These are phyloP conservation scores for Coccomyxa subellipsoidea DNA, from an alignment of 163 green algal species.

Conservation along the genomic window DNA sequence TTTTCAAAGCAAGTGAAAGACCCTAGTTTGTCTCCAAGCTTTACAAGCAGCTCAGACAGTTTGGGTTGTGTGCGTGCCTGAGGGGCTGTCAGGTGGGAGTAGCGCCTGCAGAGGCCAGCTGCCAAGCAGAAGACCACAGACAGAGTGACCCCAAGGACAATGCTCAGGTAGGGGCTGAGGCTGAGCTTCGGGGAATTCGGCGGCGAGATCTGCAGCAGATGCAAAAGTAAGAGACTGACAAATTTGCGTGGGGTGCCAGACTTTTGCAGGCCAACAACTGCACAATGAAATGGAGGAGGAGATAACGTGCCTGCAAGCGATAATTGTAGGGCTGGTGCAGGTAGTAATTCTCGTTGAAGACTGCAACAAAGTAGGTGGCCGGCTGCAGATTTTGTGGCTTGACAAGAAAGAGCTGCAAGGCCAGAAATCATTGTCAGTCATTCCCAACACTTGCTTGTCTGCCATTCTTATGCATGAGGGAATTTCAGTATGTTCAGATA, in stretches of 20 bases:
- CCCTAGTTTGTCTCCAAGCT: no score
- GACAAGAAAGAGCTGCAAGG: neutral
- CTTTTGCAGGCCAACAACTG: no score
- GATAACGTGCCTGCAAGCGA: neutral
- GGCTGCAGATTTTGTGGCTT: neutral
- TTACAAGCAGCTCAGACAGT: no score
- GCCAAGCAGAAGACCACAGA: conserved; percentile 13
- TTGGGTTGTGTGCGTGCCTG: neutral
- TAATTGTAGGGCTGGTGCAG: conserved; percentile 10
- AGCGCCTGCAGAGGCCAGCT: neutral
- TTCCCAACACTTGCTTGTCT: neutral
- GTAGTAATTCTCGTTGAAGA: conserved; percentile 26
- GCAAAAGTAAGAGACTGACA: neutral
- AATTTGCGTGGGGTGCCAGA: neutral
- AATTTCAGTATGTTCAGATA: neutral
- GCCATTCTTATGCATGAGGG: neutral
- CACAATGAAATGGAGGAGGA: no score
- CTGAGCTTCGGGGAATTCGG: neutral
- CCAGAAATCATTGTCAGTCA: neutral
- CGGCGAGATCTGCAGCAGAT: neutral
- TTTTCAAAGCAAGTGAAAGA: no score
- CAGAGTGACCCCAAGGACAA: conserved; percentile 8
- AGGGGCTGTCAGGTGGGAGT: neutral
- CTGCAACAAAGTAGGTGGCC: conserved; percentile 10
- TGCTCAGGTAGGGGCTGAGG: conserved; percentile 17